Percentiles rank a stretch among this genome's conserved stretches.
Conservation (phyloP, 345 rosid genomes). For the thale cress (Arabidopsis thaliana) region DNA sequence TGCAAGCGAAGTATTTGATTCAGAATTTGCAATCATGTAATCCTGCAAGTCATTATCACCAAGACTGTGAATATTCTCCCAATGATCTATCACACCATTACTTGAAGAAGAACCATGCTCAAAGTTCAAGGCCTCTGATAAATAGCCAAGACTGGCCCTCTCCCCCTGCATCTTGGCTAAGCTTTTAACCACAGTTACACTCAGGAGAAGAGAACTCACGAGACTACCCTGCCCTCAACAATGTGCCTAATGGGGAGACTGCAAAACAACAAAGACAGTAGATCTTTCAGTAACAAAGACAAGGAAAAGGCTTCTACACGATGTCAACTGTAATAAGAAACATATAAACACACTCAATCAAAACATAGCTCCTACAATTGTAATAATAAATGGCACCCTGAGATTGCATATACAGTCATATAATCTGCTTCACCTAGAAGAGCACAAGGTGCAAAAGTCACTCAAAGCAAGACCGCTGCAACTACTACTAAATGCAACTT, state of each 20-base stretch:
- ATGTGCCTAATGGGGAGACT: slow-evolving; percentile 31
- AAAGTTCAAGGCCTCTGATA: slow-evolving; percentile 75
- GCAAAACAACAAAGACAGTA: slow-evolving; percentile 22
- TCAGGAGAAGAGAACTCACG: slow-evolving; percentile 34
- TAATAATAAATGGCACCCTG: background rate
- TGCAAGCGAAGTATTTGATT: slow-evolving; percentile 47
- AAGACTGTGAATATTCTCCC: slow-evolving; percentile 70
- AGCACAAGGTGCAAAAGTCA: slow-evolving; percentile 12
- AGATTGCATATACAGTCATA: slow-evolving; percentile 11
- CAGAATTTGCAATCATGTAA: slow-evolving; percentile 59
- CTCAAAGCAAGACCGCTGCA: slow-evolving; percentile 9
- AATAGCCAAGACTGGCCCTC: slow-evolving; percentile 73
- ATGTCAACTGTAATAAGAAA: background rate
- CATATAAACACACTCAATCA: slow-evolving; percentile 4
- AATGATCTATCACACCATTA: slow-evolving; percentile 63
- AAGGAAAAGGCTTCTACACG: background rate
- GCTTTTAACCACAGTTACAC: slow-evolving; percentile 36
- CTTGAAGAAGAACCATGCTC: slow-evolving; percentile 81
- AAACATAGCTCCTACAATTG: slow-evolving; percentile 8
- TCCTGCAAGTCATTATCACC: slow-evolving; percentile 63
- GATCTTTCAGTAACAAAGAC: slow-evolving; percentile 28
- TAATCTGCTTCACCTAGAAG: background rate
- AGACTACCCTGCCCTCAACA: slow-evolving; percentile 39
- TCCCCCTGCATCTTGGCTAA: slow-evolving; percentile 80
- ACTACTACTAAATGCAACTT: background rate